Percentiles rank a stretch among this genome's conserved stretches.
These are phyloP conservation scores for Annona squamosa DNA, from an alignment of 164 flowering plant genomes.

Conservation along the genomic window DNA sequence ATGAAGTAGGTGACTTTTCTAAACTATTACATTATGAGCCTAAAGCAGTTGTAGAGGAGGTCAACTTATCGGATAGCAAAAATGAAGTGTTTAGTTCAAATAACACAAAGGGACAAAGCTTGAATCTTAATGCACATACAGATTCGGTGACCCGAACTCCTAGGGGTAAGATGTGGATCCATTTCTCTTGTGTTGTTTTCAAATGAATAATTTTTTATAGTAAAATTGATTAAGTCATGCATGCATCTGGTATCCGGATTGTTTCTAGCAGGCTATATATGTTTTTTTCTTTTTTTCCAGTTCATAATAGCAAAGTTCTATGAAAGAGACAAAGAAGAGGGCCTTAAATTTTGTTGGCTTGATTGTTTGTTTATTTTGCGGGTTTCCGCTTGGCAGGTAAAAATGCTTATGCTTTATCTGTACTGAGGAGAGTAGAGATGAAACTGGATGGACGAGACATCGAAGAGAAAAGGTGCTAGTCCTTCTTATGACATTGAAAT, in stretches of 20 bases:
- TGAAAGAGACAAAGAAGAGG: too few relatives aligned
- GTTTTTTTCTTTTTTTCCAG: too few relatives aligned
- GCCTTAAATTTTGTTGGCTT: not conserved
- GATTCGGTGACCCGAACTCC: slow-evolving; percentile 25
- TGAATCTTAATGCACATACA: slow-evolving; percentile 25
- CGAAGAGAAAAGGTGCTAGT: slow-evolving; percentile 52
- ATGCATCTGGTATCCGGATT: too few relatives aligned
- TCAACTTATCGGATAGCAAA: slow-evolving; percentile 20
- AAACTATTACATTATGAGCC: slow-evolving; percentile 10
- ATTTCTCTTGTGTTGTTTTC: not conserved
- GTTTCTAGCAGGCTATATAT: too few relatives aligned
- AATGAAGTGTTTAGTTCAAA: slow-evolving; percentile 27
- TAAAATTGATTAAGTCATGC: too few relatives aligned
- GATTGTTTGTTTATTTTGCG: not conserved
- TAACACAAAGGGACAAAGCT: slow-evolving; percentile 28
- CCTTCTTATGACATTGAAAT: not conserved
- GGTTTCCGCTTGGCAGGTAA: slow-evolving; percentile 47
- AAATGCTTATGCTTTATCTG: slow-evolving; percentile 78
- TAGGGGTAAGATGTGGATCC: slow-evolving; percentile 45
- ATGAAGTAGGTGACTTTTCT: slow-evolving; percentile 7
- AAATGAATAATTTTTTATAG: too few relatives aligned
- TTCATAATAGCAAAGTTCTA: too few relatives aligned
- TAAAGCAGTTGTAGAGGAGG: slow-evolving; percentile 16
- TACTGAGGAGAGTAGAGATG: slow-evolving; percentile 78
- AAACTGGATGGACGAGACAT: slow-evolving; percentile 86